Evolutionary conservation across 495 filamentous ascomycete species (phyloP).

Genomic region (Geopyxis carbonaria): DNA sequence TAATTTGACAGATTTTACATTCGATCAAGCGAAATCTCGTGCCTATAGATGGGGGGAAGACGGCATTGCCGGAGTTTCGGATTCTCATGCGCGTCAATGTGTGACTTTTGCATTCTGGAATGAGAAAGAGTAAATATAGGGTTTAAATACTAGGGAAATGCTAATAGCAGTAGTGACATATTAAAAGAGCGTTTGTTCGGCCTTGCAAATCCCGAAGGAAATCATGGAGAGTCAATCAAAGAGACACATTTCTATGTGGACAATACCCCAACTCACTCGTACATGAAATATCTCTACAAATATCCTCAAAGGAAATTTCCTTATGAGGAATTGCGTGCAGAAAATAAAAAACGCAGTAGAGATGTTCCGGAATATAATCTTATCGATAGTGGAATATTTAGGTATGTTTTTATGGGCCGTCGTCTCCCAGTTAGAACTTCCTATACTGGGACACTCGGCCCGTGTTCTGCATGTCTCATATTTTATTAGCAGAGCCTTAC

Average conservation of each 20-base stretch:
- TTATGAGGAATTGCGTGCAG: conserved; percentile 67
- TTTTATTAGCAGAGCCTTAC: background rate
- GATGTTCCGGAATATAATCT: conserved; percentile 78
- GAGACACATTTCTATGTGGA: conserved; percentile 92
- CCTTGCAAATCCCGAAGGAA: conserved; percentile 85
- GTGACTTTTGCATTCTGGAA: conserved; percentile 97
- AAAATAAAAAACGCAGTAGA: conserved; percentile 60
- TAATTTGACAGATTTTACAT: conserved; percentile 55
- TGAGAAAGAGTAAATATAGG: conserved; percentile 56
- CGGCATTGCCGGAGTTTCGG: conserved; percentile 88
- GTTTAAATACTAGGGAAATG: background rate
- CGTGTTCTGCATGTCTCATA: conserved; percentile 2
- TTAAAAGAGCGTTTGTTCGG: conserved; percentile 91
- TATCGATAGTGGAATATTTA: conserved; percentile 75
- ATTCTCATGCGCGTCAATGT: conserved; percentile 76
- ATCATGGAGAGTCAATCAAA: conserved; percentile 92
- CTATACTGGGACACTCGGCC: background rate
- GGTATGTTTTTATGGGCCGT: conserved; percentile 25
- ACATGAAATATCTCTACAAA: conserved; percentile 98
- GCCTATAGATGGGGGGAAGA: conserved; percentile 92
- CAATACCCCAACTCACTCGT: conserved; percentile 83
- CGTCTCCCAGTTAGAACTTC: too few species aligned
- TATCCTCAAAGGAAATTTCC: conserved; percentile 85
- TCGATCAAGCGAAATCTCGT: conserved; percentile 75
- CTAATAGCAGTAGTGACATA: conserved; percentile 43